Evolutionary conservation across 2,329 filamentous ascomycete species (phyloP), one percentile per base, ranked within the genome.

Genomic region (Mariannaea sp.): DNA sequence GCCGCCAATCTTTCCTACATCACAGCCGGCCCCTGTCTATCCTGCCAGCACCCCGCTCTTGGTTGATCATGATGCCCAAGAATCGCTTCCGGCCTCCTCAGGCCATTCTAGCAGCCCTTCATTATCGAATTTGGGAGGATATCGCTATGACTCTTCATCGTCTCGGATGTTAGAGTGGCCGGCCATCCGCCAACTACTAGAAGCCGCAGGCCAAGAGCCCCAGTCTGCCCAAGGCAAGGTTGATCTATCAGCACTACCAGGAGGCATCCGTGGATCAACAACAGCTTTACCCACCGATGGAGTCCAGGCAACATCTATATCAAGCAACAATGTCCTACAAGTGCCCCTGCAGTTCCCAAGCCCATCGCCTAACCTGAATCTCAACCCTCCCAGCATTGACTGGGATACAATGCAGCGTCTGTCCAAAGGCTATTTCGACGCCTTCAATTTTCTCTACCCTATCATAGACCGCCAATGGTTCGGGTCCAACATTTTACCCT

Each of bases 381-480:
- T 60, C 1, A 63, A 33, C 12, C 51, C 53, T 5, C 55, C 64
- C 2, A 62, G 56, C 19, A 58, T 84, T 41, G 75, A 72, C 10
- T 76, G 76, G 65, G 78, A 81, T 5, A 71, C 72, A 3, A 79
- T 85, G 69, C 74, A 78, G 52, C 70, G 72, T 19, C 71, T 82
- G 30, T 75, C 76, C 52, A 80, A 79, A 42, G 74, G 76, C 0
- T 86, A 82, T 62, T 86, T 86, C 63, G 78, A 83, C 59, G 80
- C 76, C 2, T 82, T 83, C 68, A 85, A 86, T 62, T 72, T 82
- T 10, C 63, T 84, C 12, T 79, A 80, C 59, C 83, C 83, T 0
- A 76, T 86, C 30, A 72, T 86, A 62, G 81, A 85, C 56, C 73
- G 80, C n/a, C 76, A 81, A 27, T 71, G 69, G 17, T 86, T 86